Evolutionary conservation across 495 filamentous ascomycete genomes (phyloP), one percentile per base, ranked within the genome.

Genomic region (Aeminium ludgeri): DNA sequence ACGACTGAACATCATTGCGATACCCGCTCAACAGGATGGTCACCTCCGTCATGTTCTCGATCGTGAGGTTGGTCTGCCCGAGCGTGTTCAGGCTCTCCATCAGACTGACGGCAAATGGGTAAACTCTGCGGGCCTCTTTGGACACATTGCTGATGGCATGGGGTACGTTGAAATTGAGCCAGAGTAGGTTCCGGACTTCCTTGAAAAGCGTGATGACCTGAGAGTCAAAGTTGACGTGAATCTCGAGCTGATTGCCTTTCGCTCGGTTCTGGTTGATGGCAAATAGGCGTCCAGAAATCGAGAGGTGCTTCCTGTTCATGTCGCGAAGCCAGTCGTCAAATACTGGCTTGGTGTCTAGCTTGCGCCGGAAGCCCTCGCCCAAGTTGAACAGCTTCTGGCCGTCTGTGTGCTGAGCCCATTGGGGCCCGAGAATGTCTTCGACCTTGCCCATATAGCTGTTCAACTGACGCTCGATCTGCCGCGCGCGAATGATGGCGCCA

Each of bases 131-230:
- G 1, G 89, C 91, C 54, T 96, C 89, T 59, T 94, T 96, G 2
- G 89, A 91, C 45, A 91, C 80, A 49, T 83, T 96, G 68, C 76
- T 93, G 53, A 99, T 78, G 1, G 78, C 69, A 63, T 96, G 89
- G 18, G 91, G 89, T 20, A 99, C 82, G 39, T 79, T 75, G 57
- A 80, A 96, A 52, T 81, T 85, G 34, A 89, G 73, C 86, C 87
- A 96, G 19, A 84, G 70, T 20, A 99, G 68, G 52, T 96, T 96
- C 19, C 89, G 75, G n/a, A 93, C 91, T 62, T 99, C 89, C 55
- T 99, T 99, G 68, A 96, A 99, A 23, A 99, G 62, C 0, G 85
- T 82, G 57, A 96, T 99, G 44, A 96, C 80, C 54, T 96, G 87
- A 7, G 82, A 75, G 59, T 99, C 86, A 45, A 99, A 99, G 58